These are phyloP conservation scores for Colletotrichum graminicola DNA, from an alignment of 2,329 filamentous ascomycete species.

Conservation along the genomic window DNA sequence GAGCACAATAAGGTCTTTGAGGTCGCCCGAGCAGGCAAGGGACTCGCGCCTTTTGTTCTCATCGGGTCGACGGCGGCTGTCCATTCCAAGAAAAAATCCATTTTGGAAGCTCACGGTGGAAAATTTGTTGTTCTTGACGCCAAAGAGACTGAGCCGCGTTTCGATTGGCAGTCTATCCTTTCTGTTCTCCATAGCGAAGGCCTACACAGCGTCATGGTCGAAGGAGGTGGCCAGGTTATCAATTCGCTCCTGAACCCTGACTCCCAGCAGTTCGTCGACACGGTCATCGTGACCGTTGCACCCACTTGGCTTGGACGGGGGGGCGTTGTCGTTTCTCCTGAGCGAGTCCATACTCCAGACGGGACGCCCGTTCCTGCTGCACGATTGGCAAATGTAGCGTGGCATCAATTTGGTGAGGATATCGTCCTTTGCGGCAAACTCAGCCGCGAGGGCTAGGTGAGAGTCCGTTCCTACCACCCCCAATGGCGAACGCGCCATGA, in stretches of 20 bases:
- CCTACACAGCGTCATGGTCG: constrained; percentile 87
- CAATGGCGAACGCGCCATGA: background rate
- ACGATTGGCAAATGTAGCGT: constrained; percentile 74
- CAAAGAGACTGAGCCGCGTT: constrained; percentile 53
- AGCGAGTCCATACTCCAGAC: constrained; percentile 62
- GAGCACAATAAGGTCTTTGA: constrained; percentile 73
- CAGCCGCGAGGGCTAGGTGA: constrained; percentile 29
- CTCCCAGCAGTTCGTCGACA: constrained; percentile 74
- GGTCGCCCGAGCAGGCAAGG: constrained; percentile 72
- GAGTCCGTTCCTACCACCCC: background rate
- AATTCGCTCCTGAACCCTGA: constrained; percentile 79
- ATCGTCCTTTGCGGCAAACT: constrained; percentile 83
- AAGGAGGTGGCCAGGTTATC: constrained; percentile 87
- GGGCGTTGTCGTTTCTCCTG: constrained; percentile 83
- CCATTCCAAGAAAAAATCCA: constrained; percentile 54
- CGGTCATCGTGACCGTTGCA: constrained; percentile 88
- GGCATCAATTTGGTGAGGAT: constrained; percentile 85
- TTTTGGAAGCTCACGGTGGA: constrained; percentile 65
- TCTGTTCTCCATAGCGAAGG: constrained; percentile 68
- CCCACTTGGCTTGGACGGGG: constrained; percentile 90
- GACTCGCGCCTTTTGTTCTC: constrained; percentile 81
- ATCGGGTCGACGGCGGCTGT: constrained; percentile 57
- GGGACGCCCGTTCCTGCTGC: constrained; percentile 71
- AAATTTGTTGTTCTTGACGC: constrained; percentile 59
- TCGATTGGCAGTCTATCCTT: constrained; percentile 76